Percentiles rank a stretch among this genome's conserved stretches.
Evolutionary conservation across 2,329 filamentous ascomycete species (phyloP).

Genomic region (Fusarium goolgardi): DNA sequence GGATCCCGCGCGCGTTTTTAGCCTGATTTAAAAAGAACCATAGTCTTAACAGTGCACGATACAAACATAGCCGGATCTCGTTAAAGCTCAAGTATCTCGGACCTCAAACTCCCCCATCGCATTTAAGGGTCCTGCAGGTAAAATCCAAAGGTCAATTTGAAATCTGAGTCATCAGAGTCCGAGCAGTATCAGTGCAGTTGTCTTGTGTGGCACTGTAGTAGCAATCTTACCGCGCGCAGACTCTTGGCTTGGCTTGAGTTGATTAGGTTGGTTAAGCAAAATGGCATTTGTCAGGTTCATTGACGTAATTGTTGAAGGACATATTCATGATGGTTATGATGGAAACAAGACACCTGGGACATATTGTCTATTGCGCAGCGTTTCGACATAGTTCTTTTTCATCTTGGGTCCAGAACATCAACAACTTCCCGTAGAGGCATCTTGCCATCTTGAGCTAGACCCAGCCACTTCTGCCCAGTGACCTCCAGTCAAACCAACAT

Average conservation of each 20-base stretch:
- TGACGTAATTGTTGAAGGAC: not conserved
- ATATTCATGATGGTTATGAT: not conserved
- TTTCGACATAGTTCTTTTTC: not conserved
- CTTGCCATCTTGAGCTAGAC: not conserved
- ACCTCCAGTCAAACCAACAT: not conserved
- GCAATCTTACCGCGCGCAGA: constrained; percentile 12
- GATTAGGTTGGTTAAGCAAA: not conserved
- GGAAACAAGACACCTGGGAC: not conserved
- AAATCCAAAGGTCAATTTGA: not conserved
- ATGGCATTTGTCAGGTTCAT: not conserved
- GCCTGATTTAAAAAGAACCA: not conserved
- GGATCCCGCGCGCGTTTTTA: constrained; percentile 2
- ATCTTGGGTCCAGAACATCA: not conserved
- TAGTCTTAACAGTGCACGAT: constrained; percentile 9
- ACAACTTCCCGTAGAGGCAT: not conserved
- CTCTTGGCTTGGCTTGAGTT: not conserved
- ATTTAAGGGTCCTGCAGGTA: not conserved
- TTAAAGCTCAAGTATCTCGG: not conserved
- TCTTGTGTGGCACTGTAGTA: not conserved
- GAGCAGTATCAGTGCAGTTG: not conserved
- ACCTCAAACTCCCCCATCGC: not conserved
- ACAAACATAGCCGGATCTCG: too few relatives aligned
- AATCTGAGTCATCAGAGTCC: not conserved
- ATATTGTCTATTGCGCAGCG: not conserved
- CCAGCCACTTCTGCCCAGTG: not conserved